Percentiles rank a stretch among this genome's conserved stretches.
These are phyloP conservation scores for Apodospora peruviana DNA, from an alignment of 495 filamentous ascomycete species.

Conservation along the genomic window DNA sequence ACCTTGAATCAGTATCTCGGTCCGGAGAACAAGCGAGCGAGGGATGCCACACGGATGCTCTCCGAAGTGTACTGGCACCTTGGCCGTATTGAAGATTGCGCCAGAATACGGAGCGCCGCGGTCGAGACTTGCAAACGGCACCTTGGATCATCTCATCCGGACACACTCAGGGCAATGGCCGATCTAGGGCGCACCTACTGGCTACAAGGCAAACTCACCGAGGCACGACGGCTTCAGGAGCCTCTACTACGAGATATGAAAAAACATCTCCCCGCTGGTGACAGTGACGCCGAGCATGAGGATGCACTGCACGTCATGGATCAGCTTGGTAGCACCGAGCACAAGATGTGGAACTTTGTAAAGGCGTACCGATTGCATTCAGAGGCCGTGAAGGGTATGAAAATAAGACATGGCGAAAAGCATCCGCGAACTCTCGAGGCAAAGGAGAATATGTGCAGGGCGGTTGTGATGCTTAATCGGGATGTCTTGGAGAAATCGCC, in stretches of 20 bases:
- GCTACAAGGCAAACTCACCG: neutral
- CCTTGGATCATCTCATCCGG: neutral
- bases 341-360: neutral
- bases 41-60: neutral
- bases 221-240: neutral
- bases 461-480: neutral
- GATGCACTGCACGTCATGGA: neutral
- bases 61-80: neutral
- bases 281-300: neutral
- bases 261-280: neutral
- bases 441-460: neutral
- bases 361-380: neutral
- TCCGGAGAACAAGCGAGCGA: neutral
- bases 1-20: neutral
- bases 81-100: neutral
- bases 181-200: neutral
- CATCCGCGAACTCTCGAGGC: neutral
- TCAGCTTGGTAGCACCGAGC: neutral
- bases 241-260: neutral
- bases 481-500: neutral
- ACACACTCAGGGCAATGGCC: neutral
- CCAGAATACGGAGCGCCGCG: neutral
- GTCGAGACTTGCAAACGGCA: neutral
- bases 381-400: neutral
- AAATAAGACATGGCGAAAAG: neutral